A percentile compares a stretch with the other conserved stretches of the same genome.
These are phyloP conservation scores for Heracleum sosnowskyi DNA, from an alignment of 129 eudicot genomes.

Conservation along the genomic window DNA sequence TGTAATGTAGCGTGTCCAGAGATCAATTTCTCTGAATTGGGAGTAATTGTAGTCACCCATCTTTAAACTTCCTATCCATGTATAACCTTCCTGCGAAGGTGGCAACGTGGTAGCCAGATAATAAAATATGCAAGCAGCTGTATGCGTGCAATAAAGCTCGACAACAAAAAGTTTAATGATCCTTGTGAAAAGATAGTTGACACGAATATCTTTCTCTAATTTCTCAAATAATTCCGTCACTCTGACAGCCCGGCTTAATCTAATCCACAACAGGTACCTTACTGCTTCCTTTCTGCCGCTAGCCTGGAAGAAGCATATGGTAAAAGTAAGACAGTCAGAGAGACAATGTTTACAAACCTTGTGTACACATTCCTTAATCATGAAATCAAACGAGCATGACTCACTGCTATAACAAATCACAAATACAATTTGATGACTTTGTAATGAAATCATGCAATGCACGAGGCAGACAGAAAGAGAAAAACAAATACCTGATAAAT, in stretches of 20 bases:
- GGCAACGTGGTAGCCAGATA: slow-evolving; percentile 69
- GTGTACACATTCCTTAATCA: not conserved
- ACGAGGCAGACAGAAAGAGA: not conserved
- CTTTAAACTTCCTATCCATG: slow-evolving; percentile 72
- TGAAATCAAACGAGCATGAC: not conserved
- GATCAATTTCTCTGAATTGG: slow-evolving; percentile 50
- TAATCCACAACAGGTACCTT: slow-evolving; percentile 56
- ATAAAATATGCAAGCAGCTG: slow-evolving; percentile 77
- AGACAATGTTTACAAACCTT: not conserved
- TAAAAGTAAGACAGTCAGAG: not conserved
- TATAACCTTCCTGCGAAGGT: slow-evolving; percentile 51
- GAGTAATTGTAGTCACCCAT: slow-evolving; percentile 62
- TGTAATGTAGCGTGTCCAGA: slow-evolving; percentile 64
- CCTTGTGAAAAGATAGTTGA: slow-evolving; percentile 61
- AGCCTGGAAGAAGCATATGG: slow-evolving; percentile 34
- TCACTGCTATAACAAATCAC: not conserved
- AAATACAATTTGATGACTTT: not conserved
- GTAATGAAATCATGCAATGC: not conserved
- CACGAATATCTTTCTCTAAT: slow-evolving; percentile 59
- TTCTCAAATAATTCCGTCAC: slow-evolving; percentile 56
- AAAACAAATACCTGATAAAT: slow-evolving; percentile 50
- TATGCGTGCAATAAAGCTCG: slow-evolving; percentile 65
- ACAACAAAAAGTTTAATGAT: slow-evolving; percentile 63
- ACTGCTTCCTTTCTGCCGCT: slow-evolving; percentile 44
- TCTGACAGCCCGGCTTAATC: slow-evolving; percentile 57